These are phyloP conservation scores for Pyrenopolyporus hunteri DNA, from an alignment of 495 filamentous ascomycete species.

Conservation along the genomic window DNA sequence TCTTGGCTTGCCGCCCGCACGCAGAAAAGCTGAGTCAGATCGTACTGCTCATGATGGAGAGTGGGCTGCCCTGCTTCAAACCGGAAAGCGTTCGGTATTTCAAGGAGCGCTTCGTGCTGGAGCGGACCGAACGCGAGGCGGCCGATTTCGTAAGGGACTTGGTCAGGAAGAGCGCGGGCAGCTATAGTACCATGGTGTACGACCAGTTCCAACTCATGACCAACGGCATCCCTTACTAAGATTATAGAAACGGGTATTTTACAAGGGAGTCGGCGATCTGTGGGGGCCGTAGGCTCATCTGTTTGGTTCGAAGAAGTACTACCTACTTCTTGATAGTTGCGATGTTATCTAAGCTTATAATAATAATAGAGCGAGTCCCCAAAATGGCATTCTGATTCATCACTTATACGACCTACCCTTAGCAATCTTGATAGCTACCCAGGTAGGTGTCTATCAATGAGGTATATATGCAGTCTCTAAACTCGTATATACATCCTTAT, in stretches of 20 bases:
- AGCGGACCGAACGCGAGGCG: slow-evolving; percentile 92
- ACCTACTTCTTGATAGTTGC: neutral
- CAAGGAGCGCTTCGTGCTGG: slow-evolving; percentile 88
- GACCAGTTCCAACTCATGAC: slow-evolving; percentile 97
- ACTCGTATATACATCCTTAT: too few species aligned
- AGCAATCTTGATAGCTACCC: too few species aligned
- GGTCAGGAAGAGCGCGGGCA: slow-evolving; percentile 84
- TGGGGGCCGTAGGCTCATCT: neutral
- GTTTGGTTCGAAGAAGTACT: slow-evolving; percentile 2
- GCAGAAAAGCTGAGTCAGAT: slow-evolving; percentile 85
- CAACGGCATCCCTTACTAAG: slow-evolving; percentile 90
- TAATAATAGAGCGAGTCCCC: slow-evolving; percentile 1
- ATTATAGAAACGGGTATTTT: neutral
- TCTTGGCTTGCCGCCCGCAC: slow-evolving; percentile 88
- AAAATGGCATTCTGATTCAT: neutral
- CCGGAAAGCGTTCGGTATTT: slow-evolving; percentile 93
- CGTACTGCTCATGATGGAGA: slow-evolving; percentile 93
- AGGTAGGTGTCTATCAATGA: too few species aligned
- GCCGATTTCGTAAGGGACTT: slow-evolving; percentile 91
- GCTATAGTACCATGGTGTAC: slow-evolving; percentile 88
- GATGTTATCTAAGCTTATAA: slow-evolving; percentile 1
- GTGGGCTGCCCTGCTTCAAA: slow-evolving; percentile 97
- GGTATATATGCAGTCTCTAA: too few species aligned
- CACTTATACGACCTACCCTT: too few species aligned
- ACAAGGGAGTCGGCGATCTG: neutral